Evolutionary conservation across 169 alveolate genomes (phyloP).

Genomic region (Plasmodium malariae): DNA sequence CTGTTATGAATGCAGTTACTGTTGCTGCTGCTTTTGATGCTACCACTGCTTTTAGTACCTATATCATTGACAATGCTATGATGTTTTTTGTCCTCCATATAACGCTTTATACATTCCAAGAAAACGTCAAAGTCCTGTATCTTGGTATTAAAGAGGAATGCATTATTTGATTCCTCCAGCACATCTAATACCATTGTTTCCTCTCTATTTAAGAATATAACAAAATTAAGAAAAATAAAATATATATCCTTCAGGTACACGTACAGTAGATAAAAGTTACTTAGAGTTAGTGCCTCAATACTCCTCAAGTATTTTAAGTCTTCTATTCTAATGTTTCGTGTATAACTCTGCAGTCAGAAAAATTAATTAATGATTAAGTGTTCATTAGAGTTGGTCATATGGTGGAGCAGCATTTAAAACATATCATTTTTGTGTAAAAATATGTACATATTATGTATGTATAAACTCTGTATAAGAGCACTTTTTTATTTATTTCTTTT

Average conservation of each 20-base stretch:
- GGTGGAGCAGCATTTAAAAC: too few species aligned
- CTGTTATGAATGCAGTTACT: too few species aligned
- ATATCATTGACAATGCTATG: too few species aligned
- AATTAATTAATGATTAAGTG: too few species aligned
- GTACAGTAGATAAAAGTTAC: conserved; percentile 31
- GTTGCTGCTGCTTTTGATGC: too few species aligned
- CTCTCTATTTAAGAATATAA: conserved; percentile 11
- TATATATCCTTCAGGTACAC: conserved; percentile 36
- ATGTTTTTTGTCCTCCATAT: not conserved
- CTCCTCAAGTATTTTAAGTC: conserved; percentile 14
- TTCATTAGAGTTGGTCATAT: too few species aligned
- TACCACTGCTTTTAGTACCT: too few species aligned
- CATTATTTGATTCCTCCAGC: conserved; percentile 15
- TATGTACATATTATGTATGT: not conserved
- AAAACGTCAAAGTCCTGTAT: conserved; percentile 3
- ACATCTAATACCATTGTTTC: not conserved
- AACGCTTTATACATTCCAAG: conserved; percentile 1
- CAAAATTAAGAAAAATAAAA: conserved; percentile 31
- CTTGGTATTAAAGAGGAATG: conserved; percentile 43
- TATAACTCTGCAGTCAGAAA: conserved; percentile 27
- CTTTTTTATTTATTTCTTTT: not conserved
- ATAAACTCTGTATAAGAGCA: not conserved
- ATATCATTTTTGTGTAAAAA: not conserved
- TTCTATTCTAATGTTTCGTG: conserved; percentile 43
- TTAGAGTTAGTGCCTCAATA: conserved; percentile 20